phyloP scores from a whole-genome alignment of 2,329 filamentous ascomycete species.

The Aureobasidium lini region DNA sequence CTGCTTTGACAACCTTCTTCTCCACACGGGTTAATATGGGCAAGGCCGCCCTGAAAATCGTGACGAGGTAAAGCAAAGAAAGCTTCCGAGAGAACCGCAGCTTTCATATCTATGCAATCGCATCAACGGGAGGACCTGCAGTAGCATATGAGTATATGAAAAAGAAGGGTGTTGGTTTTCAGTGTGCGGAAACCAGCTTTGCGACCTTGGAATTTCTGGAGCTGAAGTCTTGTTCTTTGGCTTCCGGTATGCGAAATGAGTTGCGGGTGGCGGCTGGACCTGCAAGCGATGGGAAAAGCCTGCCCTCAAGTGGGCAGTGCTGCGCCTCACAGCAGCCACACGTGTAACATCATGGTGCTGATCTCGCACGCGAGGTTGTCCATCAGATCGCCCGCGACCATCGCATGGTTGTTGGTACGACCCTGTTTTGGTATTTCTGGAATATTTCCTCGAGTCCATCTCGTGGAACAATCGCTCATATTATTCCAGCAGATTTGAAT shows the following conservation, averaged over 20 bases:
- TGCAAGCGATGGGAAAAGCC: not conserved
- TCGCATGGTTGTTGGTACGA: not conserved
- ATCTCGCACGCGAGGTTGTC: not conserved
- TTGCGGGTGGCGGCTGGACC: not conserved
- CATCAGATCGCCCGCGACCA: not conserved
- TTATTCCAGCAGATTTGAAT: not conserved
- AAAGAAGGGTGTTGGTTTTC: not conserved
- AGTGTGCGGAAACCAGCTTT: not conserved
- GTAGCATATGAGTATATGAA: not conserved
- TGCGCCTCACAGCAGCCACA: slow-evolving; percentile 8
- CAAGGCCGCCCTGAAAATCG: slow-evolving; percentile 4
- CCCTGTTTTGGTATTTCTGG: not conserved
- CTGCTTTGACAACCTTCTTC: not conserved
- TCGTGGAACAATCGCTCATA: not conserved
- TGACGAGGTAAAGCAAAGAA: not conserved
- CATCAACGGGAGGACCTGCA: slow-evolving; percentile 5
- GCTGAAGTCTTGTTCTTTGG: not conserved
- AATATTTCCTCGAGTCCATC: not conserved
- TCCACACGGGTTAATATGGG: slow-evolving; percentile 5
- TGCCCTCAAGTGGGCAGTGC: not conserved
- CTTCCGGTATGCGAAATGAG: not conserved
- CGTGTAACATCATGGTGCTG: slow-evolving; percentile 1
- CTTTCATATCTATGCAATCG: not conserved
- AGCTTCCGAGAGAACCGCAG: not conserved
- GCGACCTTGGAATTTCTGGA: not conserved